These are phyloP conservation scores for Tricholoma sp. DNA, from an alignment of 768 basidiomycete species.

Conservation along the genomic window DNA sequence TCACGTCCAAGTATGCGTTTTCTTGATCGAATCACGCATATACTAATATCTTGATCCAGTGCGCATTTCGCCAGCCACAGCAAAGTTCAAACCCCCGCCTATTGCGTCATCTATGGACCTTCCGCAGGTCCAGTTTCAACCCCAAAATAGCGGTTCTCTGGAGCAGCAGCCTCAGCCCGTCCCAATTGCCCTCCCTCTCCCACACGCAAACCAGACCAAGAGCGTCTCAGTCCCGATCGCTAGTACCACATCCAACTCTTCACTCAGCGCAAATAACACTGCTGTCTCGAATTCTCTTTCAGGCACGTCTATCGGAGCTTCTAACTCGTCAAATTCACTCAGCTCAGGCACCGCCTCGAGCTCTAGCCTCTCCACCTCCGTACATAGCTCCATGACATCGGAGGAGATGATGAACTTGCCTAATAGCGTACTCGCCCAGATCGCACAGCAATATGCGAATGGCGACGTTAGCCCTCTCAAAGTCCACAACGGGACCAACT, in stretches of 20 bases:
- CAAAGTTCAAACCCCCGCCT: slow-evolving; percentile 71
- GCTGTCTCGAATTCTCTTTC: slow-evolving; percentile 38
- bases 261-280: slow-evolving; percentile 29
- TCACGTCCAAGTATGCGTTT: slow-evolving; percentile 74
- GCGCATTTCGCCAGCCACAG: slow-evolving; percentile 88
- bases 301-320: slow-evolving; percentile 44
- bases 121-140: slow-evolving; percentile 42
- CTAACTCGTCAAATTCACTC: slow-evolving; percentile 46
- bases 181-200: slow-evolving; percentile 46
- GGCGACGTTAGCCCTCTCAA: slow-evolving; percentile 27
- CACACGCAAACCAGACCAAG: slow-evolving; percentile 42
- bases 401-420: slow-evolving; percentile 51
- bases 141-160: slow-evolving; percentile 17
- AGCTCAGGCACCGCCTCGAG: slow-evolving; percentile 45
- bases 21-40: slow-evolving; percentile 18
- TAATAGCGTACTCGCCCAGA: slow-evolving; percentile 40
- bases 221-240: slow-evolving; percentile 73
- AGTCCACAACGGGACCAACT: slow-evolving; percentile 14
- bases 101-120: slow-evolving; percentile 35
- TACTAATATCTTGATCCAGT: slow-evolving; percentile 42
- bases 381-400: slow-evolving; percentile 37
- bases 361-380: slow-evolving; percentile 46
- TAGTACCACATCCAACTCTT: slow-evolving; percentile 33
- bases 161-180: slow-evolving; percentile 34
- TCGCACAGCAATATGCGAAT: slow-evolving; percentile 43